Conservation (phyloP, 2,329 filamentous ascomycete genomes). For the Fusarium newnesense region DNA sequence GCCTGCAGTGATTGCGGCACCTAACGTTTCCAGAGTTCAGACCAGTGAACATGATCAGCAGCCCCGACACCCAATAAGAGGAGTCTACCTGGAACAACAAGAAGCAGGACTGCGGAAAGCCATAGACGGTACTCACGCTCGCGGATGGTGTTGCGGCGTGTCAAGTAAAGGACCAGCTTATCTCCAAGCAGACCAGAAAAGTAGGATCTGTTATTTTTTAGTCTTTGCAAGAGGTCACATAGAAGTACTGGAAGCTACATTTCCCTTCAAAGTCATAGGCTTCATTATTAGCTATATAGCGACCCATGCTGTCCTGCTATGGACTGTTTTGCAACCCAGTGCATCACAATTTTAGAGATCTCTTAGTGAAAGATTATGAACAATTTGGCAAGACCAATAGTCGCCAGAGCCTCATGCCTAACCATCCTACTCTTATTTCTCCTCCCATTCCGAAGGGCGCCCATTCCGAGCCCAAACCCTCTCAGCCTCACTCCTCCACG, state of each 20-base stretch:
- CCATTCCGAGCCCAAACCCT: not conserved
- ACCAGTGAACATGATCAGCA: not conserved
- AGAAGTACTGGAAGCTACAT: too few species aligned
- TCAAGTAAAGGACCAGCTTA: not conserved
- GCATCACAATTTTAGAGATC: not conserved
- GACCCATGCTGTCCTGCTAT: too few species aligned
- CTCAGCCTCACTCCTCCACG: not conserved
- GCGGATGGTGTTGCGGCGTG: not conserved
- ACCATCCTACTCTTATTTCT: not conserved
- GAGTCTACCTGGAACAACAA: not conserved
- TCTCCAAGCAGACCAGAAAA: not conserved
- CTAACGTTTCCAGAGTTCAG: not conserved
- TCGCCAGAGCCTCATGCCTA: too few species aligned
- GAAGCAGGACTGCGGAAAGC: not conserved
- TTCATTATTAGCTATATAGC: not conserved
- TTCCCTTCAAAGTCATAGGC: too few species aligned
- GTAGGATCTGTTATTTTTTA: not conserved
- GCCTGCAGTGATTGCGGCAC: not conserved
- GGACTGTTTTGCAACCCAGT: too few species aligned
- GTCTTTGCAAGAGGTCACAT: too few species aligned
- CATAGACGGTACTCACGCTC: not conserved
- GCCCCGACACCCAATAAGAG: not conserved
- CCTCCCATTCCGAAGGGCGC: not conserved
- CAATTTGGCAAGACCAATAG: not conserved
- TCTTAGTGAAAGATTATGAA: fast-evolving